phyloP scores from a whole-genome alignment of 164 flowering plant genomes.

The Echeveria elegans region DNA sequence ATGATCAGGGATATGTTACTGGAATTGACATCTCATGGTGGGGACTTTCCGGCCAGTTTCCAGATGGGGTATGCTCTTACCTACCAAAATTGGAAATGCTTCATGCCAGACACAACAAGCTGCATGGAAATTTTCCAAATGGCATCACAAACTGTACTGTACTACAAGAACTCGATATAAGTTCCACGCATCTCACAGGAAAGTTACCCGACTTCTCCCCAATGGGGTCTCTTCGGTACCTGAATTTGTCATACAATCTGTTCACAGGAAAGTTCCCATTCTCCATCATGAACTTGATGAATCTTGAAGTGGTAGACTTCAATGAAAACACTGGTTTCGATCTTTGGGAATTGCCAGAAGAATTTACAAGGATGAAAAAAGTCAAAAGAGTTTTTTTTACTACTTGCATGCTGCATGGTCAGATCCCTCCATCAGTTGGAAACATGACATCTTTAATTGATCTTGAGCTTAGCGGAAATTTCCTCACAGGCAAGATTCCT shows the following conservation, averaged over 20 bases:
- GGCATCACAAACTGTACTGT: slow-evolving; percentile 51
- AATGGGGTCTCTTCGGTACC: slow-evolving; percentile 34
- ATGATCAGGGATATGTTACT: slow-evolving; percentile 37
- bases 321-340: slow-evolving; percentile 45
- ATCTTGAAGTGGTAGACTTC: slow-evolving; percentile 55
- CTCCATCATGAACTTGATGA: slow-evolving; percentile 56
- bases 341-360: slow-evolving; percentile 54
- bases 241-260: slow-evolving; percentile 57
- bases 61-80: slow-evolving; percentile 49
- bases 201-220: slow-evolving; percentile 55
- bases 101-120: slow-evolving; percentile 31
- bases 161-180: slow-evolving; percentile 60
- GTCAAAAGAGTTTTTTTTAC: slow-evolving; percentile 41
- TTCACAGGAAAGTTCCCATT: slow-evolving; percentile 66
- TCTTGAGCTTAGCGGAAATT: slow-evolving; percentile 70
- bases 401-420: slow-evolving; percentile 54
- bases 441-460: slow-evolving; percentile 67
- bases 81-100: slow-evolving; percentile 51
- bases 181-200: slow-evolving; percentile 29
- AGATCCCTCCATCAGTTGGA: slow-evolving; percentile 59
- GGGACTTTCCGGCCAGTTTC: slow-evolving; percentile 56
- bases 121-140: slow-evolving; percentile 44
- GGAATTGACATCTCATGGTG: slow-evolving; percentile 44
- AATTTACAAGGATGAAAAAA: slow-evolving; percentile 35
- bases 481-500: slow-evolving; percentile 52